These are phyloP conservation scores for Ophiostoma piceae DNA, from an alignment of 2,329 filamentous ascomycete genomes.

Conservation along the genomic window DNA sequence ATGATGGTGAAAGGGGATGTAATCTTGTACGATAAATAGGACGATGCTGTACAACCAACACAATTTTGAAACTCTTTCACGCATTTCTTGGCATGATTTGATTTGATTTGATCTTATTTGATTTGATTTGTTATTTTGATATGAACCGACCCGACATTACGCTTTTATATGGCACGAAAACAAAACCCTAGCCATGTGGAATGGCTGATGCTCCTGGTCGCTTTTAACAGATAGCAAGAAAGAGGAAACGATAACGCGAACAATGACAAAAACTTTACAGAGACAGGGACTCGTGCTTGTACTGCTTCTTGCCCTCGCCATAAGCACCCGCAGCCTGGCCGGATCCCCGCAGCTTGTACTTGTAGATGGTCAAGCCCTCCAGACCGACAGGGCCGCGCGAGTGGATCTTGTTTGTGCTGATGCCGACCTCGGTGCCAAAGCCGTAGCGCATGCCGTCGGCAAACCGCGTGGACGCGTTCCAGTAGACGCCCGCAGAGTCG, in stretches of 20 bases:
- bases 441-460: conserved; percentile 96
- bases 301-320: conserved; percentile 55
- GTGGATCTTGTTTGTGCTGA: conserved; percentile 98
- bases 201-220: neutral
- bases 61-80: neutral
- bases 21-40: conserved; percentile 5
- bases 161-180: conserved; percentile 1
- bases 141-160: neutral
- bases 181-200: neutral
- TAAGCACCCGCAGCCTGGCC: conserved; percentile 81
- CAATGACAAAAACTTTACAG: conserved; percentile 31
- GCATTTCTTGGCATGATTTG: neutral
- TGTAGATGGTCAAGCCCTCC: conserved; percentile 94
- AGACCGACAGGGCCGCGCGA: conserved; percentile 87
- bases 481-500: conserved; percentile 89
- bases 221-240: neutral
- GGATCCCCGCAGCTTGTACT: conserved; percentile 80
- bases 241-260: neutral
- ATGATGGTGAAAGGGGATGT: neutral
- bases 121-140: neutral
- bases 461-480: conserved; percentile 92
- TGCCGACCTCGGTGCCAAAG: conserved; percentile 96
- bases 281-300: conserved; percentile 54
- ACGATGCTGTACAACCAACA: neutral
- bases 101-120: neutral